Base-by-base conservation (phyloP, 2,329 filamentous ascomycete genomes). In the Catunica adiposa region DNA sequence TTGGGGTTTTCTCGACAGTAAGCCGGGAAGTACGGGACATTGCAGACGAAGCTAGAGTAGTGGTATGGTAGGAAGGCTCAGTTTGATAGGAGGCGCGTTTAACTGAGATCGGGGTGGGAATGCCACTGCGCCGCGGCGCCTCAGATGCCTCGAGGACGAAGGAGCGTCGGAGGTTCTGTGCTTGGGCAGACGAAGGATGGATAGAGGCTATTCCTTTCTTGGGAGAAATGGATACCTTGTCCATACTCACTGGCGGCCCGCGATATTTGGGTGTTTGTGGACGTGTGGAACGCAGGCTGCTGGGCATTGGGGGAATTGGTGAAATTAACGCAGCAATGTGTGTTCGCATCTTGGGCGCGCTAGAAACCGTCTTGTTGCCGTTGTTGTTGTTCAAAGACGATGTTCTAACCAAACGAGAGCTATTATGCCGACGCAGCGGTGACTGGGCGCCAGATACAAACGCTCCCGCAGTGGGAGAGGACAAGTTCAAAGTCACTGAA, bases 171-270 rank as follows among this genome's bases (percentile, higher is more conserved):
- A 34, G 46, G 11, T 53, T 51, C 29, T 37, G 50, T 20, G 14
- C 37, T 20, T 52, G 31, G 9, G 31, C 26, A n/a, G 31, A 40
- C 15, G 51, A 42, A 9, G 31, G 44, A 26, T 48, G 51, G 9
- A 48, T 44, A 25, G 42, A 34, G 22, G 37, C 31, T 9, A 38
- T 22, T 31, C 38, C 29, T 9, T 54, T 60, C 37, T 50, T 51
- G 22, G 54, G 38, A 46, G 47, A 46, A 11, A 20, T 54, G 14
- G 53, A 58, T 56, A 47, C 48, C 9, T 34, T 53, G 31, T 51
- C 51, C 40, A 54, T 53, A 29, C 51, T 56, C 15, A 56, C 34
- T 14, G 54, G 59, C 53, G 63, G 60, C 4, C 63, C 62, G 42
- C 44, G 51, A 14, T 51, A 20, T 25, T 54, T 57, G 20, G 51